Base-by-base conservation (phyloP, 139 green algal genomes). In the Medakamo hakoo region DNA sequence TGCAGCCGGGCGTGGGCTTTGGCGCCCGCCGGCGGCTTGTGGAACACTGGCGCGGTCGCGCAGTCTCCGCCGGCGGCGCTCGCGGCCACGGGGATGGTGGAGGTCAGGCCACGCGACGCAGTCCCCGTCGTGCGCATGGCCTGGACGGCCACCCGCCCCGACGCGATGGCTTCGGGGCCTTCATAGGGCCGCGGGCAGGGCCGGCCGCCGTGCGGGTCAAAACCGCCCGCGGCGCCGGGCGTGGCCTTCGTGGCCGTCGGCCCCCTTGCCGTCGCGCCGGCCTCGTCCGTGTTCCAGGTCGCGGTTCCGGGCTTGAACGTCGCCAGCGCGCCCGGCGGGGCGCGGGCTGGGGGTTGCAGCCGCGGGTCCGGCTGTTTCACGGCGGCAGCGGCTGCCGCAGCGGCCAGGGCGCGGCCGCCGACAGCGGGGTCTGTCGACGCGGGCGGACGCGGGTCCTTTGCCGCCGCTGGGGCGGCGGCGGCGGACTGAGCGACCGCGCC, bases 221-320 rank as follows among this genome's bases (percentile, higher is more conserved):
- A 18, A 27, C 9, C 5, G 59, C 27, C 49, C 59, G 24, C 23
- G 9, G n/a, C 40, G 62, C 62, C 27, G 52, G 18, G 3, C 29
- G n/a, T n/a, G n/a, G n/a, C 28, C 59, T 70, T 71, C 30, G 52
- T 31, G 22, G 28, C 70, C 20, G 58, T 48, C 26, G 28, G 48
- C 55, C 57, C 60, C 30, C 18, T 1, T 27, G 63, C 65, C 3
- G 56, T 24, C 30, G 60, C 52, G 20, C 31, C 59, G 0, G 76
- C 69, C 58, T 88, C 82, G 49, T 90, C 80, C 0, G 87, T 93
- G 77, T 94, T 84, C 88, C 88, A 96, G 5, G 88, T 96, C 0
- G 73, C 61, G 3, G 88, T 72, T 0, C 88, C 88, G 0, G 88
- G 87, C 70, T 87, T 88, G 82, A 96, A 94, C n/a, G n/a, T n/a